A percentile compares a stretch with the other conserved stretches of the same genome.
These are phyloP conservation scores for Phanerodontia chrysosporium DNA, from an alignment of 768 basidiomycete genomes.

Conservation along the genomic window DNA sequence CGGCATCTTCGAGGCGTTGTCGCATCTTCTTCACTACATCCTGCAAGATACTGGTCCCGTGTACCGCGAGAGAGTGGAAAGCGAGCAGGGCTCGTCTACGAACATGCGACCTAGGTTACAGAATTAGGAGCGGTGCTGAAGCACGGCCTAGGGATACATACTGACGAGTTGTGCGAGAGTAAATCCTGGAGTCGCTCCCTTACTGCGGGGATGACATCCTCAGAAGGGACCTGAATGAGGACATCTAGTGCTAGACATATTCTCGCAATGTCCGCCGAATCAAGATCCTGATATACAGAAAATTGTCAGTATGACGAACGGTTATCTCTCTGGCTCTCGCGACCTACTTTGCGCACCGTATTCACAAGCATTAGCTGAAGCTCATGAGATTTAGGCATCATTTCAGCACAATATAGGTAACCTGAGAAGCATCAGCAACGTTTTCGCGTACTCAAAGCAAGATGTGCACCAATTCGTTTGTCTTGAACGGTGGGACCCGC, in stretches of 20 bases:
- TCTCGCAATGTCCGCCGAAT: conserved; percentile 47
- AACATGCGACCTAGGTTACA: conserved; percentile 44
- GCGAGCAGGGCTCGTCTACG: conserved; percentile 61
- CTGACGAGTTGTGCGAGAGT: conserved; percentile 74
- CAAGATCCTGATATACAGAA: conserved; percentile 59
- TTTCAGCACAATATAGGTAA: conserved; percentile 71
- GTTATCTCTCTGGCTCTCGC: not conserved
- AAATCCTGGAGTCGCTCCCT: conserved; percentile 61
- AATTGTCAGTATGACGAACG: not conserved
- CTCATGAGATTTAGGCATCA: conserved; percentile 68
- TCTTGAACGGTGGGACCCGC: conserved; percentile 55
- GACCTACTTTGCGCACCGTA: conserved; percentile 69
- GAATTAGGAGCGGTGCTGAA: not conserved
- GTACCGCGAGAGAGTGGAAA: conserved; percentile 46
- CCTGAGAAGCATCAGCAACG: conserved; percentile 36
- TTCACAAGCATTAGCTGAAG: conserved; percentile 82
- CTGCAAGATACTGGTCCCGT: conserved; percentile 43
- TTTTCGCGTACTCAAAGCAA: not conserved
- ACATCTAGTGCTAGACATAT: conserved; percentile 73
- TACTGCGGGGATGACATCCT: conserved; percentile 74
- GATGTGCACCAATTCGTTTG: conserved; percentile 57
- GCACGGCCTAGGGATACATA: conserved; percentile 27
- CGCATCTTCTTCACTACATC: conserved; percentile 35
- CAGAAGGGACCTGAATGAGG: conserved; percentile 55
- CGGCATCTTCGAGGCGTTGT: conserved; percentile 40